Evolutionary conservation across 2,329 filamentous ascomycete genomes (phyloP), one percentile per base, ranked within the genome.

Genomic region (Aspergillus aculeatinus): DNA sequence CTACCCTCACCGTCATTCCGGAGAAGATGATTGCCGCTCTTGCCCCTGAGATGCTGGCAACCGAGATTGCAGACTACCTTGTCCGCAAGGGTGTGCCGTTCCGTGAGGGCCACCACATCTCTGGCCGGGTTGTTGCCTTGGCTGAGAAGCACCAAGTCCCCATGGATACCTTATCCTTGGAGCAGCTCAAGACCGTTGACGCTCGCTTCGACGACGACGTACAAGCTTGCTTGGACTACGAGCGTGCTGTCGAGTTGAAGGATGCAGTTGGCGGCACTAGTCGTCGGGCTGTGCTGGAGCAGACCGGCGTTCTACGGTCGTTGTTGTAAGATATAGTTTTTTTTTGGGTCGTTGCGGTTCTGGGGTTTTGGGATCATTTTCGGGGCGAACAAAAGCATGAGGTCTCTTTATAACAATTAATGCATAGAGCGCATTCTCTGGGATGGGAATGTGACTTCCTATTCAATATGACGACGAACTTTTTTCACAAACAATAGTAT

Each of bases 11-110:
- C 5, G 83, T 89, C 63, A 82, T 85, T 68, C 86, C 89, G 0
- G 87, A 90, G 63, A 89, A 87, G 77, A 96, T 96, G 92, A 79
- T 81, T 62, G 89, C 88, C 19, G 89, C 91, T 0, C 82, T 96
- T 11, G 88, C 91, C 7, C 89, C 89, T 9, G 89, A 91, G 72
- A 95, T 96, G 90, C 84, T 96, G 2, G 91, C 91, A 14, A 82
- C 80, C 39, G 78, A 81, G 62, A 73, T 81, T 55, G 79, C 79
- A 3, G 79, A 81, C 59, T 81, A 81, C 66, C 74, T 81, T 11
- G 79, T 80, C 51, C 72, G 77, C 65, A 79, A 80, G 68, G 78
- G 79, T 39, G 87, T 92, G 16, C 90, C 89, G 11, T 95, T 93
- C 82, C 83, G 89, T 31, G 89, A 93, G 79, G 89, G 89, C 1